A percentile compares a stretch with the other conserved stretches of the same genome.
These are phyloP conservation scores for Leccinum ochraceum DNA, from an alignment of 768 basidiomycete genomes.

Conservation along the genomic window DNA sequence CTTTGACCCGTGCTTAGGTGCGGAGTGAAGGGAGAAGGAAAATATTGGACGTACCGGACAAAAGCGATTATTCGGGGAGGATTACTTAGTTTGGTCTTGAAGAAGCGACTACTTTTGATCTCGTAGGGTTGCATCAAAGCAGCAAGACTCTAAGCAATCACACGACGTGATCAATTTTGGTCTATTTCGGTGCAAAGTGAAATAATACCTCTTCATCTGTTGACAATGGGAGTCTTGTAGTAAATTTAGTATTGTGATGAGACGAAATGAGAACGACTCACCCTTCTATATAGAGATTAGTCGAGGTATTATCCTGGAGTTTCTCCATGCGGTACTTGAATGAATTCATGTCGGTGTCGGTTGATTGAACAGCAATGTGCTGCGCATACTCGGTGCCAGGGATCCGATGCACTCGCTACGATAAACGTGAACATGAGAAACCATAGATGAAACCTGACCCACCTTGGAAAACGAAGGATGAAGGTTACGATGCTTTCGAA, in stretches of 20 bases:
- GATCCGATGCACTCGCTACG: conserved; percentile 74
- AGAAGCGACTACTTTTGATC: conserved; percentile 77
- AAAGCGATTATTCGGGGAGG: conserved; percentile 83
- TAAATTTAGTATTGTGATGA: background rate
- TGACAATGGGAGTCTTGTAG: conserved; percentile 60
- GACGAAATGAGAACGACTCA: conserved; percentile 24
- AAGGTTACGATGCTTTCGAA: conserved; percentile 72
- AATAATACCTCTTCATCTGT: conserved; percentile 59
- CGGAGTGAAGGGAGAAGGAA: background rate
- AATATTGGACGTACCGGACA: conserved; percentile 55
- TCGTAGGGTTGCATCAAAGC: conserved; percentile 68
- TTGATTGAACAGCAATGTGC: conserved; percentile 21
- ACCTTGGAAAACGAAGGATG: conserved; percentile 91
- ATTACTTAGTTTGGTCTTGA: conserved; percentile 74
- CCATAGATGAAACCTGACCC: conserved; percentile 8
- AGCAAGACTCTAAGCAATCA: conserved; percentile 49
- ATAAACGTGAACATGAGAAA: background rate
- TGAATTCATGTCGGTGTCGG: conserved; percentile 38
- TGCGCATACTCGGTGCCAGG: conserved; percentile 70
- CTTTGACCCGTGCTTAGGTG: conserved; percentile 36
- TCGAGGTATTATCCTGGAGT: conserved; percentile 62
- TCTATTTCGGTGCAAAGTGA: background rate
- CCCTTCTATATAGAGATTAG: conserved; percentile 84
- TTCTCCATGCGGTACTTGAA: conserved; percentile 85
- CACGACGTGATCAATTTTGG: background rate